phyloP scores from a whole-genome alignment of 192 early-diverging fungal genomes.

The Mortierella antarctica region DNA sequence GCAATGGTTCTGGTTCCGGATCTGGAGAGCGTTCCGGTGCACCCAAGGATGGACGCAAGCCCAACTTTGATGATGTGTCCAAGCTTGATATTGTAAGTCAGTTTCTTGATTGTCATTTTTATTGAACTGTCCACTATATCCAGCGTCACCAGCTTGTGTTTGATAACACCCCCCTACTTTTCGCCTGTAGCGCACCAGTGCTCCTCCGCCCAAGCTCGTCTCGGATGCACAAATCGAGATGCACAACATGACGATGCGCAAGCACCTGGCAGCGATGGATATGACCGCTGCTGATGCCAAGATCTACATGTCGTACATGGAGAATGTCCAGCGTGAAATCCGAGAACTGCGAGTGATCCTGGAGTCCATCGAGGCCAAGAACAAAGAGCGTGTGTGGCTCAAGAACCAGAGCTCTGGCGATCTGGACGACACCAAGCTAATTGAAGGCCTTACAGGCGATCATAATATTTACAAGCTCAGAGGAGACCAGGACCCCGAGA shows the following conservation, averaged over 20 bases:
- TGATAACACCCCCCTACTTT: not conserved
- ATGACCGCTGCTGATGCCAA: conserved; percentile 78
- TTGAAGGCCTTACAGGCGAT: conserved; percentile 82
- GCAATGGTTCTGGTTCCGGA: conserved; percentile 57
- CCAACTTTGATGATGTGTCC: conserved; percentile 67
- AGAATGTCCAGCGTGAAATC: conserved; percentile 74
- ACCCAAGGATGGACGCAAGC: conserved; percentile 62
- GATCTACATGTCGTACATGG: conserved; percentile 64
- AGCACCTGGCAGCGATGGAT: conserved; percentile 73
- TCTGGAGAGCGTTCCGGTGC: conserved; percentile 55
- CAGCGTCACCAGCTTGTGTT: not conserved
- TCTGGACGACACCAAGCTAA: conserved; percentile 82
- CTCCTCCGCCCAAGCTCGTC: conserved; percentile 49
- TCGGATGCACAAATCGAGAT: conserved; percentile 64
- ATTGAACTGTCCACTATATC: not conserved
- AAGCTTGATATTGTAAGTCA: conserved; percentile 63
- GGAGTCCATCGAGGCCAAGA: conserved; percentile 80
- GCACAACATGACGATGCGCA: conserved; percentile 77
- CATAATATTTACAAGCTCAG: conserved; percentile 82
- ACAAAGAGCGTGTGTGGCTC: conserved; percentile 87
- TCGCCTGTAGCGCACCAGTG: conserved; percentile 38
- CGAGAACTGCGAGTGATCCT: conserved; percentile 81
- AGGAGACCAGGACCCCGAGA: conserved; percentile 79
- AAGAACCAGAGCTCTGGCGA: conserved; percentile 84
- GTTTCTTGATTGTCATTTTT: not conserved